Evolutionary conservation across 805 yeast genomes (phyloP), one percentile per base, ranked within the genome.

Genomic region (Metschnikowia koreensis): DNA sequence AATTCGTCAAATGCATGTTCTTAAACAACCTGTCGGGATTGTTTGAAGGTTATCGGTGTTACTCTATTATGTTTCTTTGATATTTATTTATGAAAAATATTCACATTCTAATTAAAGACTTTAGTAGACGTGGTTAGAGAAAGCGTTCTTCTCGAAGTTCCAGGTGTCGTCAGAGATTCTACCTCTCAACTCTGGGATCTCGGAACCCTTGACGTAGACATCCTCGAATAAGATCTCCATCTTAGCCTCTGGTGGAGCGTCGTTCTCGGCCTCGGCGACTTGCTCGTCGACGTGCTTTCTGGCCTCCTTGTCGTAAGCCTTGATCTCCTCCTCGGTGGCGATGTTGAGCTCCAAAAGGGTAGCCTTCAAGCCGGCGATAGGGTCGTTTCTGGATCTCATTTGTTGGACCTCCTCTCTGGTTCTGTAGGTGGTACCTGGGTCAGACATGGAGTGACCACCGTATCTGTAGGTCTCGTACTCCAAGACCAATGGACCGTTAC

Each of bases 381-480:
- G 97, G 74, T 94, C 99, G 73, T 88, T 91, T 81, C 90, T 88
- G 41, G 98, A 90, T 81, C 99, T 89, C 97, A 94, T 92, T 81
- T 93, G 93, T 80, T 92, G 97, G 63, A 94, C 94, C 81, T 94
- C 99, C 79, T 94, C 99, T 81, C 99, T 92, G 70, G 99, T 94
- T 84, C 99, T 88, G 86, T 94, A 94, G 61, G 99, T 94, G 74
- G 99, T 94, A 82, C 99, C 99, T 67, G 99, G 99, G 78, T 94
- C 99, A 63, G 98, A 93, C 98, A 94, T 94, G 63, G 99, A 94
- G 84, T 94, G 99, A 74, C 99, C 99, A 81, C 98, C 98, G 74
- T 94, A 94, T 82, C 99, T 88, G 80, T 94, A 94, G 64, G 99
- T 94, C 80, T 92, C 97, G 77, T 87, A 94, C 81, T 94, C 99